Percentiles rank a stretch among this genome's conserved stretches.
phyloP scores from a whole-genome alignment of 1,139 yeast species.

The Nakaseomyces kungkrabaensis region DNA sequence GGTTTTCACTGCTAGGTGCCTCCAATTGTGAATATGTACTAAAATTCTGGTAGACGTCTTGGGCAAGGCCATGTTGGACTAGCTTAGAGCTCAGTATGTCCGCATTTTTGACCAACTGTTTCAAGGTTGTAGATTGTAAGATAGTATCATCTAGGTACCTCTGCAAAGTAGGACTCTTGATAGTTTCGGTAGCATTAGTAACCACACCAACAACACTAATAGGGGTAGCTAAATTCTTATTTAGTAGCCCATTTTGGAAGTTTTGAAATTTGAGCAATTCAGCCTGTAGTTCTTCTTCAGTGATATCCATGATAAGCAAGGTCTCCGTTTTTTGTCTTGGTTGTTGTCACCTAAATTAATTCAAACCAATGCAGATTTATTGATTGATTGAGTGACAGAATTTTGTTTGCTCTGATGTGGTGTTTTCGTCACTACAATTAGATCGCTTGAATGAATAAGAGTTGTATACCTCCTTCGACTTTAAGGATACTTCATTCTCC shows the following conservation, averaged over 20 bases:
- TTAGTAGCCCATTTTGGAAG: neutral
- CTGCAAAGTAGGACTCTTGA: constrained; percentile 18
- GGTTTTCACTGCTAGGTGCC: neutral
- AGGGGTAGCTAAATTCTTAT: constrained; percentile 8
- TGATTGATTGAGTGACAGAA: no score
- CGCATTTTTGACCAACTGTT: constrained; percentile 20
- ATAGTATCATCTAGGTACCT: constrained; percentile 25
- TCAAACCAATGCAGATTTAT: no score
- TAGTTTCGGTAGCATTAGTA: constrained; percentile 13
- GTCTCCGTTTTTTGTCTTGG: no score
- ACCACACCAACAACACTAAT: constrained; percentile 18
- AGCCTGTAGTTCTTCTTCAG: neutral
- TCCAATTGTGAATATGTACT: neutral
- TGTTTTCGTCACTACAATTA: no score
- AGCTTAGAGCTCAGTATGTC: constrained; percentile 22
- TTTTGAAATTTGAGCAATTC: neutral
- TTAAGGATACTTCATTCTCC: no score
- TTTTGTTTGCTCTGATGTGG: no score
- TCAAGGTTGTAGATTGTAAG: constrained; percentile 18
- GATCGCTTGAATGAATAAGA: no score
- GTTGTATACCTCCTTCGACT: no score
- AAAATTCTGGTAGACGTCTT: constrained; percentile 8
- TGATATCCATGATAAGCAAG: neutral
- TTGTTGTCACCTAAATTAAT: no score
- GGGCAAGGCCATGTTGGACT: constrained; percentile 20